Base-by-base conservation (phyloP, 1,284 basidiomycete species). In the Boletellus deceptivus region DNA sequence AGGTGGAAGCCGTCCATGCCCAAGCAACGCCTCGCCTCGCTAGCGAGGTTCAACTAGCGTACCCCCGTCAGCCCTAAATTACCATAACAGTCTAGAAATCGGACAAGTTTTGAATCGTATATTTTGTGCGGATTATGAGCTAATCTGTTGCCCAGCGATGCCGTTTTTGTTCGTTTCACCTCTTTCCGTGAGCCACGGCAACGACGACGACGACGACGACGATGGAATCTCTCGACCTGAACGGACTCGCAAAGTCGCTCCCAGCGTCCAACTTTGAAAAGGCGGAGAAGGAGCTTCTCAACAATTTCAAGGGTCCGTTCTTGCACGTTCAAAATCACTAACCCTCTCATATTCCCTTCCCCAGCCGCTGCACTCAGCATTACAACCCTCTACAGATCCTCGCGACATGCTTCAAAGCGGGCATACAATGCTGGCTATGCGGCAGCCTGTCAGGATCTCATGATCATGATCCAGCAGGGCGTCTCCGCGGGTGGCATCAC, bases 381-480 rank as follows among this genome's bases (percentile, higher is more conserved):
- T 53, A 89, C 88, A n/a, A 89, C 84, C 0, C 77, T 91, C 27
- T 90, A 88, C 65, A 82, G 85, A 55, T 87, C 87, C 1, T 88
- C 87, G 3, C 70, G 84, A 48, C 76, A 82, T 59, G 82, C 84
- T 8, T 84, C 86, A 5, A 89, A 89, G 67, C 76, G 82, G 33
- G 83, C 86, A 0, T 89, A 89, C 70, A 86, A 87, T 59, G 76
- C 83, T 7, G 89, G 88, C 11, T 91, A 91, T 61, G 79, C 82
- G 2, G 70, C 84, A 3, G 88, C 88, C 24, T 89, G 88, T 60
- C 80, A 85, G 58, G 88, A 91, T 70, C 71, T 91, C 42, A 75
- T 90, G 58, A 76, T 77, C 62, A 88, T 90, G 78, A 82, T 91
- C 46, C 88, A 90, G 68, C 84, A 89, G 52, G 85, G 85, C 46